Conservation (phyloP, 2,329 filamentous ascomycete genomes). For the Claviceps capensis region DNA sequence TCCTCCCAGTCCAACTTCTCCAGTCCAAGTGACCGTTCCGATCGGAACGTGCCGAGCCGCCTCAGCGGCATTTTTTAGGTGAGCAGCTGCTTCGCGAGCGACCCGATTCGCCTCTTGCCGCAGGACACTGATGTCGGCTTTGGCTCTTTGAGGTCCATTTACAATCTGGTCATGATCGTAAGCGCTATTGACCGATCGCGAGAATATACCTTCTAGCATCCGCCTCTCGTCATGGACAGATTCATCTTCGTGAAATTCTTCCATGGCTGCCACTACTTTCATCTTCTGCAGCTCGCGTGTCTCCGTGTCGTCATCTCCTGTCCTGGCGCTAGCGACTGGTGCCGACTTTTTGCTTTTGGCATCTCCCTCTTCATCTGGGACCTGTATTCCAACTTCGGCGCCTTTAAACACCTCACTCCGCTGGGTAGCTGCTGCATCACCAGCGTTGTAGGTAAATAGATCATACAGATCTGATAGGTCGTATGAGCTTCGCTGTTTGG, state of each 20-base stretch:
- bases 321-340: constrained; percentile 5
- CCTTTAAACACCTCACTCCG: constrained; percentile 78
- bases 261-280: constrained; percentile 47
- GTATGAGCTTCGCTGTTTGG: constrained; percentile 84
- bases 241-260: constrained; percentile 44
- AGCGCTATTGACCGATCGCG: constrained; percentile 76
- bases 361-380: constrained; percentile 4
- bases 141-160: constrained; percentile 55
- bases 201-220: constrained; percentile 81
- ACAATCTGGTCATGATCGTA: constrained; percentile 90
- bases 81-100: constrained; percentile 62
- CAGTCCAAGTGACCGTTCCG: constrained; percentile 89
- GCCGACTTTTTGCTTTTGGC: constrained; percentile 3
- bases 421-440: constrained; percentile 48
- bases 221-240: constrained; percentile 51
- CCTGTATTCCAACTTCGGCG: constrained; percentile 48
- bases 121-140: constrained; percentile 65
- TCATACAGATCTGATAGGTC: constrained; percentile 84
- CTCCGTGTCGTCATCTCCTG: constrained; percentile 16
- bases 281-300: constrained; percentile 37
- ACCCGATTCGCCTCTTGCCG: constrained; percentile 70
- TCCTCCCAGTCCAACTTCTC: constrained; percentile 65
- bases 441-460: constrained; percentile 57
- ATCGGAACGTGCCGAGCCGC: constrained; percentile 60
- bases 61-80: constrained; percentile 60